Evolutionary conservation across 75 land plant genomes (phyloP), one percentile per base, ranked within the genome.

Genomic region (Ceratopteris richardii): DNA sequence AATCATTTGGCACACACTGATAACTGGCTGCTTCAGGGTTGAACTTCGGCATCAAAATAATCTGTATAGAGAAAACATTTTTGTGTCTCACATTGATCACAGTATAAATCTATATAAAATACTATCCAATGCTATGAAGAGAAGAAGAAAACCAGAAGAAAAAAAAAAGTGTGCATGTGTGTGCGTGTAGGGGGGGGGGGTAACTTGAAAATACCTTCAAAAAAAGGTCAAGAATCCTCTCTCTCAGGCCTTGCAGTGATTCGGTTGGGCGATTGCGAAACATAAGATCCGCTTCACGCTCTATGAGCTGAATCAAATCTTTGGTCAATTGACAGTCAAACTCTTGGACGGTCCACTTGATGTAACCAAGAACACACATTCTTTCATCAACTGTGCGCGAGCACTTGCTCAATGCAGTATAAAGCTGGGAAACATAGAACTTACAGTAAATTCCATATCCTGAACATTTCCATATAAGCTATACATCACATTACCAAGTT

Each of bases 221-320:
- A 39, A 71, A 71, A 17, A 65, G 69, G 30, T 51, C 54, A 13
- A 71, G 62, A 22, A 72, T 72, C 14, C 74, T 54, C 41, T 44
- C 69, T 16, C 70, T 69, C 20, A 72, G 74, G 36, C 74, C 74
- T 27, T 17, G 9, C 7, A 72, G 56, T 3, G 74, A 65, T 50
- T 60, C 51, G 13, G 74, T 62, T 6, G 74, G 59, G 14, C 74
- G 56, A 22, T 59, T 67, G 18, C 74, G 54, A 25, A 65, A 65
- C 74, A 72, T 72, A 40, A 72, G 74, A 39, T 72, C 74, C 4
- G 74, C 74, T 59, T 72, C 74, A 56, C 74, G 30, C 29, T 72
- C 70, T 30, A 72, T 66, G n/a, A 72, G 53, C n/a, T 25, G 39
- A 44, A 72, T 29, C 1, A 72, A 18, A 33, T 72, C 70, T 54